phyloP scores from a whole-genome alignment of 163 green algal species.

The Prototheca cutis region DNA sequence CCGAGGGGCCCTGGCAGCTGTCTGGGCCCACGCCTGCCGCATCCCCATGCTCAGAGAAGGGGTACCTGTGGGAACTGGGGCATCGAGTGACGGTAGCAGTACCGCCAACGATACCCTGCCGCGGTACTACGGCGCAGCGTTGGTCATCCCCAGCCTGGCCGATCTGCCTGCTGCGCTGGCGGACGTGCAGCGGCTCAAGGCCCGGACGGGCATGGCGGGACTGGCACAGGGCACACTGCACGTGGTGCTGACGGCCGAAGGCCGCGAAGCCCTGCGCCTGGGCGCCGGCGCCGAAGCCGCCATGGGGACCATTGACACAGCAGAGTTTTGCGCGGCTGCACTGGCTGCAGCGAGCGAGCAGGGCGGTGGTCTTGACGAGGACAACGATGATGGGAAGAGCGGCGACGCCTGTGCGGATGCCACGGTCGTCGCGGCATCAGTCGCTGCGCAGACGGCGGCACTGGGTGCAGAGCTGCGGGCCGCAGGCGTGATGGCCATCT shows the following conservation, averaged over 20 bases:
- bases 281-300: conserved; percentile 6
- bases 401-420: conserved; percentile 11
- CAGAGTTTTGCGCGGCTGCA: no score
- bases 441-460: conserved; percentile 16
- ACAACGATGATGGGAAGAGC: no score
- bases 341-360: no score
- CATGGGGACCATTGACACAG: conserved; percentile 6
- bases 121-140: conserved; percentile 34
- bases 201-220: conserved; percentile 15
- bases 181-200: conserved; percentile 10
- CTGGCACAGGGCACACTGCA: conserved; percentile 43
- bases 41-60: no score
- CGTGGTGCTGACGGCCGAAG: conserved; percentile 32
- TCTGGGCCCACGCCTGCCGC: conserved; percentile 52
- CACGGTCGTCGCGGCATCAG: conserved; percentile 19
- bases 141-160: conserved; percentile 44
- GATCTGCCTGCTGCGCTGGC: conserved; percentile 30
- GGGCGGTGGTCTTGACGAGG: no score
- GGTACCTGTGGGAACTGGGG: no score
- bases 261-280: conserved; percentile 21
- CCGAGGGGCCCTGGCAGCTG: conserved; percentile 17
- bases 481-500: conserved; percentile 41
- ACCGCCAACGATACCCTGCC: conserved; percentile 12
- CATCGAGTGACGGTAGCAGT: no score
- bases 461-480: conserved; percentile 6